Percentiles rank a stretch among this genome's conserved stretches.
Conservation (phyloP, 2,329 filamentous ascomycete genomes). For the Ceratocystis colombiana region DNA sequence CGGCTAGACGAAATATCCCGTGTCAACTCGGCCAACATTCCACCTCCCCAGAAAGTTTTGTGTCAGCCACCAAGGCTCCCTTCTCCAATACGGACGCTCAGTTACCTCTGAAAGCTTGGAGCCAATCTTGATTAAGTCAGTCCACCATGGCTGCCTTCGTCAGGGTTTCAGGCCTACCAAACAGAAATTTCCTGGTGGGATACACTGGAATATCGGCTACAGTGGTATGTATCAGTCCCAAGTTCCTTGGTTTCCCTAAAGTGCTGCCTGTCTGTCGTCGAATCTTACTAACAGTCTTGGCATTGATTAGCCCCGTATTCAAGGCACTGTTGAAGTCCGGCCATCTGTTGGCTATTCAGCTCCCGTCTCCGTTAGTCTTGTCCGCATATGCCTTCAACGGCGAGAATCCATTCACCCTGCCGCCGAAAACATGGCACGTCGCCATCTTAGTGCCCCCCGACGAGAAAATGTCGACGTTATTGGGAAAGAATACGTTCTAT, state of each 20-base stretch:
- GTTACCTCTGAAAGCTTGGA: not conserved
- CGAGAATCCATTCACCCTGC: constrained; percentile 94
- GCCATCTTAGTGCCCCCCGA: constrained; percentile 77
- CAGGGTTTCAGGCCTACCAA: constrained; percentile 92
- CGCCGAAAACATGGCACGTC: constrained; percentile 87
- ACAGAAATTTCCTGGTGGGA: constrained; percentile 91
- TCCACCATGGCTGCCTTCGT: constrained; percentile 62
- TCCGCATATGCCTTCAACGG: constrained; percentile 86
- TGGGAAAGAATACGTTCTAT: constrained; percentile 88
- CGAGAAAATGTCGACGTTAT: constrained; percentile 88
- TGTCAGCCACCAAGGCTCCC: not conserved
- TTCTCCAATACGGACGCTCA: not conserved
- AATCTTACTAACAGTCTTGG: constrained; percentile 1
- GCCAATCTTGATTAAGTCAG: constrained; percentile 4
- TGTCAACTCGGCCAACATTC: not conserved
- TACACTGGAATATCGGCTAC: constrained; percentile 98
- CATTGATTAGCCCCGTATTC: constrained; percentile 68
- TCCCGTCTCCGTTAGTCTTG: constrained; percentile 81
- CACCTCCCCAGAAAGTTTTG: not conserved
- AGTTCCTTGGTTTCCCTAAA: constrained; percentile 19
- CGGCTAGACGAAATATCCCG: not conserved
- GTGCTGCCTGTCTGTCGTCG: constrained; percentile 7
- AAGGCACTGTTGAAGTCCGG: constrained; percentile 94
- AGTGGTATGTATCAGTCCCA: constrained; percentile 51
- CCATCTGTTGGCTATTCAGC: constrained; percentile 76